phyloP scores from a whole-genome alignment of 2,329 filamentous ascomycete genomes.

The Arthroderma sp. region DNA sequence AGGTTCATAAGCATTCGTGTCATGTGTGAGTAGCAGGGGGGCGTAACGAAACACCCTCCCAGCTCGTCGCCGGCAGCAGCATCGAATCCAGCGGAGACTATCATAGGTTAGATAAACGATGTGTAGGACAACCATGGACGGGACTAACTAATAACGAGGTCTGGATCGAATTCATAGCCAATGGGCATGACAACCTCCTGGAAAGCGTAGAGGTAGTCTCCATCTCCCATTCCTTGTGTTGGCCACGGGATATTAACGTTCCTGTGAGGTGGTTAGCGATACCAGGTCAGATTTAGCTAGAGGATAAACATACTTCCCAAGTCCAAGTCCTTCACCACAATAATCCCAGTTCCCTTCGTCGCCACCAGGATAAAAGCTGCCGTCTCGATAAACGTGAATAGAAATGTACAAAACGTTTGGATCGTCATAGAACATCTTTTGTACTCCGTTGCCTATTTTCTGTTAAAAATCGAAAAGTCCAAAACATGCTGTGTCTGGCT shows the following conservation, averaged over 20 bases:
- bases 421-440: slow-evolving; percentile 91
- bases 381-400: slow-evolving; percentile 74
- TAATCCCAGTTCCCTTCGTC: slow-evolving; percentile 48
- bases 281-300: not conserved
- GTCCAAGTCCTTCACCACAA: slow-evolving; percentile 45
- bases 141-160: slow-evolving; percentile 61
- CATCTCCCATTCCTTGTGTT: slow-evolving; percentile 72
- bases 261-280: slow-evolving; percentile 22
- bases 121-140: not conserved
- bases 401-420: slow-evolving; percentile 95
- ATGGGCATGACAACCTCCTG: slow-evolving; percentile 96
- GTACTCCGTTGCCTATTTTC: slow-evolving; percentile 70
- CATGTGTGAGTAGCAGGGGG: slow-evolving; percentile 91
- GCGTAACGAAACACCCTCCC: slow-evolving; percentile 84
- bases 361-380: slow-evolving; percentile 66
- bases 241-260: slow-evolving; percentile 62
- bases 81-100: slow-evolving; percentile 87
- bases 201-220: slow-evolving; percentile 93
- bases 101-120: slow-evolving; percentile 11
- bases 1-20: slow-evolving; percentile 98
- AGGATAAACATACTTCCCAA: slow-evolving; percentile 39
- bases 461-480: slow-evolving; percentile 14
- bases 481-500: not conserved
- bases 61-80: slow-evolving; percentile 87
- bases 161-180: slow-evolving; percentile 81